Conservation (phyloP, 495 filamentous ascomycete genomes). For the Aspergillus diversus region DNA sequence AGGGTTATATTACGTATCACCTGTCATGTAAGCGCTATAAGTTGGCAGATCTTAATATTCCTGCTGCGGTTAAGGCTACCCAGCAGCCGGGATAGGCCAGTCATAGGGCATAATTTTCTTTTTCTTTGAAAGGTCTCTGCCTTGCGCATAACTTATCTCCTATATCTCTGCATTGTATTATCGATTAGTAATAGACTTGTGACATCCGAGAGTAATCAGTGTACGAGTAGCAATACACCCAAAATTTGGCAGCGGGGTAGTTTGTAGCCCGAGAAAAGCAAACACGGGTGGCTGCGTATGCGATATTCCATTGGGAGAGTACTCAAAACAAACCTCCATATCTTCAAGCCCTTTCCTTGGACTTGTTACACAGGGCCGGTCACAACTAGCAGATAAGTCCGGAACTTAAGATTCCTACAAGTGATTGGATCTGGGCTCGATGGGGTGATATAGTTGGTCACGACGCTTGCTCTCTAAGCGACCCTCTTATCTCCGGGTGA, state of each 20-base stretch:
- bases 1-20: slow-evolving; percentile 13
- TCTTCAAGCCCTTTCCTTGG: neutral
- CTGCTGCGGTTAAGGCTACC: neutral
- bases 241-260: neutral
- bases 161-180: neutral
- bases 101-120: neutral
- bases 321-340: neutral
- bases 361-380: neutral
- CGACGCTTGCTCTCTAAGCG: too few species aligned
- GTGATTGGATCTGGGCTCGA: neutral
- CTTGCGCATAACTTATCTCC: neutral
- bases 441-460: too few species aligned
- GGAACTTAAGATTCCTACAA: neutral
- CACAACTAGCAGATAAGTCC: neutral
- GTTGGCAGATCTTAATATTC: slow-evolving; percentile 5
- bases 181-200: neutral
- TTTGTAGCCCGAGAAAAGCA: neutral
- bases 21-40: slow-evolving; percentile 2
- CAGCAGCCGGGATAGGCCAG: neutral
- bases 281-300: neutral
- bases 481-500: too few species aligned
- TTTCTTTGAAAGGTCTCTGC: neutral
- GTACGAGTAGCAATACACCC: neutral
- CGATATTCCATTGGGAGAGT: neutral
- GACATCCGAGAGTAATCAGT: neutral